Evolutionary conservation across 176 grass and related monocot species (phyloP), one percentile per base, ranked within the genome.

Genomic region (Avena insularis): DNA sequence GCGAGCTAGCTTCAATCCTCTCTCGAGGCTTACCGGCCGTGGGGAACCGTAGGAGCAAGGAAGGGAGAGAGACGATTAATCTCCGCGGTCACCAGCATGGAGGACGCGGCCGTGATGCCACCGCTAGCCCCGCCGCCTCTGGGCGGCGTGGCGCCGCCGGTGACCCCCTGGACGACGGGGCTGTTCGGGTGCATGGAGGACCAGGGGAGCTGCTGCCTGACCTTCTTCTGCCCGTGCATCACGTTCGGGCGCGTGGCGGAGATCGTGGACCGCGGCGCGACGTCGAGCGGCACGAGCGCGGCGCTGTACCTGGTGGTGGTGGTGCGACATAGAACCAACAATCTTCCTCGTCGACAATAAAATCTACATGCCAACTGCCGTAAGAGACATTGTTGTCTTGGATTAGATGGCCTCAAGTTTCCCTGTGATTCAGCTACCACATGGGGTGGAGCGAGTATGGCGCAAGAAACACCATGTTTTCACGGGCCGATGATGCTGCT

Each of bases 231-330:
- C 65, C 65, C 65, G 31, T 68, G 65, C 65, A 0, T 68, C 15
- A 68, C 65, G 31, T 68, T 68, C 65, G 65, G 65, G 31, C 65
- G 13, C 31, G 65, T 68, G 65, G 65, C 65, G 65, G 65, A 68
- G 65, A 68, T 68, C 65, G 65, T 68, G 65, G 65, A 71, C 69
- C 69, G 69, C 1, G 69, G 69, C 9, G 9, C 69, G 17, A 5
- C 19, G 16, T n/a, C 69, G 38, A 46, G 69, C 69, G 69, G 38
- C 38, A 43, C 38, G 38, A 43, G 38, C 38, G 40, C 40, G 40
- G 69, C 3, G 69, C 17, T 71, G 38, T 71, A 46, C 69, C 0
- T 46, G 69, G 4, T 21, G 4, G 0, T 21, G 0, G 19, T 9
- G 19, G 1, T 6, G 9, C 9, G n/a, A n/a, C n/a, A n/a, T 1